These are phyloP conservation scores for Gyrodon lividus DNA, from an alignment of 768 basidiomycete species.

Conservation along the genomic window DNA sequence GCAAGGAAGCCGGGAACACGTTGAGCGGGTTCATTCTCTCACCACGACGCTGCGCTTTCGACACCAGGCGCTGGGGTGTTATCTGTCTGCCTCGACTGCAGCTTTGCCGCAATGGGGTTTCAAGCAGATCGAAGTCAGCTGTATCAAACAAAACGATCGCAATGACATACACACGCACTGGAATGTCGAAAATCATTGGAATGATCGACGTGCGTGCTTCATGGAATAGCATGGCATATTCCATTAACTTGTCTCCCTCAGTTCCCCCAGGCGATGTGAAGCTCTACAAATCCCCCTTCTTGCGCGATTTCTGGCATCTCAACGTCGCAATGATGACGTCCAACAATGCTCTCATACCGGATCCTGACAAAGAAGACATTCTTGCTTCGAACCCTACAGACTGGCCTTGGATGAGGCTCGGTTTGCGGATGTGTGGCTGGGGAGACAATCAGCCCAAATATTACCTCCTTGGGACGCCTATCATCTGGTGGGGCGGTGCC, in stretches of 20 bases:
- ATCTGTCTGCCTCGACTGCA: slow-evolving; percentile 84
- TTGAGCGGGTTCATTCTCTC: slow-evolving; percentile 78
- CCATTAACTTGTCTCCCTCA: slow-evolving; percentile 29
- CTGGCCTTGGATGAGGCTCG: slow-evolving; percentile 90
- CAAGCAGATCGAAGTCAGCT: slow-evolving; percentile 97
- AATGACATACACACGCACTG: slow-evolving; percentile 87
- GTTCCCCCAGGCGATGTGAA: slow-evolving; percentile 83
- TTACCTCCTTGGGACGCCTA: slow-evolving; percentile 89
- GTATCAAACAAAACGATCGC: slow-evolving; percentile 83
- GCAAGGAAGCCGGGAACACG: slow-evolving; percentile 53
- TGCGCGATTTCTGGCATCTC: slow-evolving; percentile 97
- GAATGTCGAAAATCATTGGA: slow-evolving; percentile 99
- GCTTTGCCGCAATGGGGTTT: slow-evolving; percentile 97
- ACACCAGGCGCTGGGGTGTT: slow-evolving; percentile 79
- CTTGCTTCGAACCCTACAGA: slow-evolving; percentile 90
- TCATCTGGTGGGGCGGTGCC: slow-evolving; percentile 87
- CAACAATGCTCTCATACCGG: slow-evolving; percentile 95
- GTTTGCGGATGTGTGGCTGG: slow-evolving; percentile 98
- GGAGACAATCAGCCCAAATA: slow-evolving; percentile 84
- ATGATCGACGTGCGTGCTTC: slow-evolving; percentile 75
- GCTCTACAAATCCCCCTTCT: slow-evolving; percentile 86
- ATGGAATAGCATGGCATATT: neutral
- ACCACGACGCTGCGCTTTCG: slow-evolving; percentile 87
- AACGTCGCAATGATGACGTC: slow-evolving; percentile 99
- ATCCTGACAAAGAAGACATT: slow-evolving; percentile 98